phyloP scores from a whole-genome alignment of 169 alveolate species.

The Plasmodium billcollinsi region DNA sequence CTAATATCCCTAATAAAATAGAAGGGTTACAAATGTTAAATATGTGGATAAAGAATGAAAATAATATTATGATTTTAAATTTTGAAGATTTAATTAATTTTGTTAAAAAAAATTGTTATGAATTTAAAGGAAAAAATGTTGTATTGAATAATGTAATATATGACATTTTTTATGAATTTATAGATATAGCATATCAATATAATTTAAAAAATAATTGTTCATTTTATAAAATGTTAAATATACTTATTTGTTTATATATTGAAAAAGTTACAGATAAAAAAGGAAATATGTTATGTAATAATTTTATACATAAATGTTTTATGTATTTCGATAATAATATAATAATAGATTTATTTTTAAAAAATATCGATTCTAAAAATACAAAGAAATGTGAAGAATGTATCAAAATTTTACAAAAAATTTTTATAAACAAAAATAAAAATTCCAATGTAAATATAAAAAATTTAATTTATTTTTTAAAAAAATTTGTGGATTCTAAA shows the following conservation, averaged over 20 bases:
- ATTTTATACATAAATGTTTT: slow-evolving; percentile 56
- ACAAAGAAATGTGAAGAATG: slow-evolving; percentile 69
- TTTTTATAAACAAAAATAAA: slow-evolving; percentile 23
- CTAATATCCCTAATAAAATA: slow-evolving; percentile 12
- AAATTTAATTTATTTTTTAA: slow-evolving; percentile 49
- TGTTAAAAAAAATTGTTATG: slow-evolving; percentile 62
- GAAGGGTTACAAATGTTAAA: slow-evolving; percentile 48
- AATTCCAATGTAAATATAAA: slow-evolving; percentile 33
- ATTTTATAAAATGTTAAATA: slow-evolving; percentile 42
- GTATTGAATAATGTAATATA: slow-evolving; percentile 34
- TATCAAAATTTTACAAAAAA: slow-evolving; percentile 47
- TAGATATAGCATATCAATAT: slow-evolving; percentile 22
- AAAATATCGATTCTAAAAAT: slow-evolving; percentile 36
- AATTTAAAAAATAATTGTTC: slow-evolving; percentile 8
- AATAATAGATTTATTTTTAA: slow-evolving; percentile 36
- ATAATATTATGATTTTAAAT: background rate
- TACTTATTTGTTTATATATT: slow-evolving; percentile 19
- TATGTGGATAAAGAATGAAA: slow-evolving; percentile 30
- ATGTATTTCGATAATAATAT: slow-evolving; percentile 60
- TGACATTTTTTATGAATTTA: slow-evolving; percentile 39
- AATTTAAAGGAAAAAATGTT: slow-evolving; percentile 61
- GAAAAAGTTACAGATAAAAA: slow-evolving; percentile 65
- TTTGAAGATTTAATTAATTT: slow-evolving; percentile 13
- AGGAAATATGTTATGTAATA: slow-evolving; percentile 42
- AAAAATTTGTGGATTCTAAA: slow-evolving; percentile 74